Evolutionary conservation across 2,329 filamentous ascomycete genomes (phyloP), one percentile per base, ranked within the genome.

Genomic region (Drechslerella dactyloides): DNA sequence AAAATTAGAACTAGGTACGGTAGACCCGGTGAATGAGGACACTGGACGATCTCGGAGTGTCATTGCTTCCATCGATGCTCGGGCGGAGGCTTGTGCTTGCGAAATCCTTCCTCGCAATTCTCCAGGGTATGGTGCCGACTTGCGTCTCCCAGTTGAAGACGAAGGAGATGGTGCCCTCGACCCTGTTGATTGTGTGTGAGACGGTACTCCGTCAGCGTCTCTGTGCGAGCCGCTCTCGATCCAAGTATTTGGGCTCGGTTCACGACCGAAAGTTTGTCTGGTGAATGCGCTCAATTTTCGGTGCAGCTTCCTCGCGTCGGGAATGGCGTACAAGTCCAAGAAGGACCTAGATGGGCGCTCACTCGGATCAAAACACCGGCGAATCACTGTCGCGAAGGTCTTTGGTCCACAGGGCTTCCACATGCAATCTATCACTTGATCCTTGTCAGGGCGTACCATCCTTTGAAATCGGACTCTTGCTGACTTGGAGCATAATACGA

Each of bases 331-430:
- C 0, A 55, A 64, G 44, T 72, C 54, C 7, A 59, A 65, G 4
- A 50, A 72, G 19, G 54, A 42, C 23, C 68, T n/a, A n/a, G n/a
- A n/a, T n/a, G 64, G n/a, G 17, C 51, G 56, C 74, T 76, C 24
- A 60, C 65, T 60, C 74, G 73, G 30, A 75, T 73, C 60, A 1
- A 80, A 58, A 46, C 79, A 79, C n/a, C 77, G 74, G 10, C 74
- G 69, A 10, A 81, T 73, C 1, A 78, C 78, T 54, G 77, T 78
- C 4, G 78, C 79, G 21, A 82, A 77, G 73, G 81, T 81, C 57
- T 78, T 77, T 4, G 80, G 80, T 4, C 80, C 80, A 51, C 79
- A 79, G 6, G 79, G 78, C 51, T 81, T 78, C 5, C 77, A 77
- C 1, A 81, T 74, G 30, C 79, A 78, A 51, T 81, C 79, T 4